Base-by-base conservation (phyloP, 345 rosid species). In the Arabis alpina region DNA sequence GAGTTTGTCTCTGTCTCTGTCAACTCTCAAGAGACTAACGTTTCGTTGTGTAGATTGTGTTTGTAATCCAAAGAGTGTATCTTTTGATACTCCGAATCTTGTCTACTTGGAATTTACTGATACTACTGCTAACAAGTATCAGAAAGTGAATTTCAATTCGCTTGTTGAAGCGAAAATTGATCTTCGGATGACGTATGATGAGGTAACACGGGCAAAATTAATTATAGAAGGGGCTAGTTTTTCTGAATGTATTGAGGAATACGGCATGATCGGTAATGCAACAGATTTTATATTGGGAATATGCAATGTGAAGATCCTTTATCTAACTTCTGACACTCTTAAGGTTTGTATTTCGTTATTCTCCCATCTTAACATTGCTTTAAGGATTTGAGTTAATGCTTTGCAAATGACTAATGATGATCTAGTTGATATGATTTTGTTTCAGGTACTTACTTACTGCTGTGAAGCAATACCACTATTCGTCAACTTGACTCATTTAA, bases 141-240 rank as follows among this genome's bases (percentile, higher is more conserved):
- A 15, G 0, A 39, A 24, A 25, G 39, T 65, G 59, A 65, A 51
- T 39, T n/a, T 65, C 0, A 15, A 7, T 40, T 40, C 60, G 0
- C 70, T 66, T 40, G 70, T 66, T 14, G 60, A 66, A 52, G 70
- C 70, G 0, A 13, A 23, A n/a, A 40, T 66, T 51, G 23, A 34
- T 40, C 40, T 53, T 39, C 10, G 49, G 24, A 13, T 64, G 58
- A 23, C 48, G 8, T 1, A 23, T 4, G 45, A 34, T 1, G 45
- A 48, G 11, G 7, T 34, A n/a, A n/a, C n/a, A n/a, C n/a, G n/a
- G n/a, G n/a, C n/a, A n/a, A n/a, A n/a, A n/a, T n/a, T n/a, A n/a
- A n/a, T n/a, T n/a, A 1, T 6, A 40, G 27, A 39, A 12, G 39
- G 51, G 4, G 59, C 70, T 5, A 51, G 11, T 10, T 5, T 9